Evolutionary conservation across 2,329 filamentous ascomycete genomes (phyloP).

Genomic region (Paecilomyces fulvus): DNA sequence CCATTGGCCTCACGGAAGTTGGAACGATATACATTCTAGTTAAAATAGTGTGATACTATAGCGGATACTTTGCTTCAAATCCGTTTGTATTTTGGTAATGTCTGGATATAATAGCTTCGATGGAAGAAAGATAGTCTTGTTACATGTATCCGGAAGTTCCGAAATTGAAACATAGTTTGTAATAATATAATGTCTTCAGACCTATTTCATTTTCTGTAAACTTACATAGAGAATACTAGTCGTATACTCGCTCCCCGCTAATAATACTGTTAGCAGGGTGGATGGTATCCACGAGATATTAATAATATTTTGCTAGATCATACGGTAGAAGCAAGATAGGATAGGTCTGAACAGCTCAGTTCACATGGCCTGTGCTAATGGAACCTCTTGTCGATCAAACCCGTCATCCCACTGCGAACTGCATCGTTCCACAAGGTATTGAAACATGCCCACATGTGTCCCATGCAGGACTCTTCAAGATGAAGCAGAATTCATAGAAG

Average conservation of each 20-base stretch:
- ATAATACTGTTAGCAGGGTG: too few relatives aligned
- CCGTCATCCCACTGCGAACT: too few relatives aligned
- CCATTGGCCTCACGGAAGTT: neutral
- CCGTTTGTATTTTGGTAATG: neutral
- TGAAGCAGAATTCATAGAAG: neutral
- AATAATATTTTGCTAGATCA: too few relatives aligned
- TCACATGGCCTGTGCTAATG: neutral
- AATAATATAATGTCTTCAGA: neutral
- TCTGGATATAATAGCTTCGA: neutral
- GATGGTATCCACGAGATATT: too few relatives aligned
- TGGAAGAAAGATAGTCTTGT: neutral
- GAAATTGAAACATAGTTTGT: neutral
- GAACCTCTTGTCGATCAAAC: neutral
- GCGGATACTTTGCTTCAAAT: neutral
- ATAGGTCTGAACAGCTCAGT: too few relatives aligned
- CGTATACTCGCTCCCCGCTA: too few relatives aligned
- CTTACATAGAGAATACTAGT: too few relatives aligned
- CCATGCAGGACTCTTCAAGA: neutral
- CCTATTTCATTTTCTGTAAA: too few relatives aligned
- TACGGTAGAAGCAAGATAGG: too few relatives aligned
- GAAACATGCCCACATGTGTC: neutral
- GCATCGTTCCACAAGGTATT: neutral
- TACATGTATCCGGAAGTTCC: neutral
- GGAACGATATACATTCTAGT: neutral
- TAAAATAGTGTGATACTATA: neutral